Evolutionary conservation across 768 basidiomycete genomes (phyloP).

Genomic region (Auriscalpium orientale): DNA sequence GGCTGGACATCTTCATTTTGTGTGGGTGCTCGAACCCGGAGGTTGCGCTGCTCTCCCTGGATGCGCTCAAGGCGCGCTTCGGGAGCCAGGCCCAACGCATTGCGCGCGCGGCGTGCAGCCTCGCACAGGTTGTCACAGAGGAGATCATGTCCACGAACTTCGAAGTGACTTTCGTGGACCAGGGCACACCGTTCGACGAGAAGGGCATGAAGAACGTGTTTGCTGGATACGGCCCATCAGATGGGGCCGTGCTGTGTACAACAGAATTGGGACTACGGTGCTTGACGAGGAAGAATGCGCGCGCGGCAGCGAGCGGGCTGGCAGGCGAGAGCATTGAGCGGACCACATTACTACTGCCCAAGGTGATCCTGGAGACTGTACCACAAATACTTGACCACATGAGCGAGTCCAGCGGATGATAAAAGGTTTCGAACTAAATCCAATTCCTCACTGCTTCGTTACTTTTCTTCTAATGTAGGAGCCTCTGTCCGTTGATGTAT

Average conservation of each 20-base stretch:
- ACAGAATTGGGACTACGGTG: constrained; percentile 69
- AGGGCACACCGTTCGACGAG: constrained; percentile 41
- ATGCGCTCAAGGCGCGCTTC: constrained; percentile 40
- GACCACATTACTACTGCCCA: constrained; percentile 59
- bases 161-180: constrained; percentile 57
- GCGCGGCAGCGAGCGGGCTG: constrained; percentile 16
- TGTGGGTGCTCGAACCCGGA: constrained; percentile 40
- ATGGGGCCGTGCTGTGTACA: constrained; percentile 46
- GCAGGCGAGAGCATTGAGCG: constrained; percentile 44
- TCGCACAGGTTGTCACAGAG: constrained; percentile 59
- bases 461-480: too few relatives aligned
- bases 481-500: too few relatives aligned
- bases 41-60: constrained; percentile 9
- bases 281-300: constrained; percentile 38
- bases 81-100: constrained; percentile 59
- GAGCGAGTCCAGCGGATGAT: neutral
- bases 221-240: constrained; percentile 45
- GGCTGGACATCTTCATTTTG: constrained; percentile 55
- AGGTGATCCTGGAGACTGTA: constrained; percentile 71
- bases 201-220: constrained; percentile 56
- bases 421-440: neutral
- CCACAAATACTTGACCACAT: constrained; percentile 36
- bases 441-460: too few relatives aligned
- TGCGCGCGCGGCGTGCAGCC: constrained; percentile 51
- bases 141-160: constrained; percentile 76